phyloP scores from a whole-genome alignment of 306 rosid species.

The Vicia sativa region DNA sequence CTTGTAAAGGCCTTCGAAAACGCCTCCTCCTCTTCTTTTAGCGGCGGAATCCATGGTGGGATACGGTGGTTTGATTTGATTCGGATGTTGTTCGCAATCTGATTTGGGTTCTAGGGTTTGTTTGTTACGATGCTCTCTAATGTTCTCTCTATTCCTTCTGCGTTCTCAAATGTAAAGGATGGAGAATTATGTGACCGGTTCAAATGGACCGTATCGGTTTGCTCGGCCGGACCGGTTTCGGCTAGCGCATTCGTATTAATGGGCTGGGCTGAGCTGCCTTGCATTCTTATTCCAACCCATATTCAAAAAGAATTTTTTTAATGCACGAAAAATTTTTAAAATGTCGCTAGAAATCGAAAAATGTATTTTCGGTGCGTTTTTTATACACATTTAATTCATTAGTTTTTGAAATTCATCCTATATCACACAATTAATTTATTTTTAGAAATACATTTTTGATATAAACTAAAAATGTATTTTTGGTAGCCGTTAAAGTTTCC shows the following conservation, averaged over 20 bases:
- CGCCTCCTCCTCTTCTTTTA: constrained; percentile 70
- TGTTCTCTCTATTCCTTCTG: neutral
- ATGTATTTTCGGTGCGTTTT: too few species aligned
- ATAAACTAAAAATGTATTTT: too few species aligned
- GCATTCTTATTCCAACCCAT: too few species aligned
- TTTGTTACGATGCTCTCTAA: neutral
- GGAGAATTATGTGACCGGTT: neutral
- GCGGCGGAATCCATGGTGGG: constrained; percentile 61
- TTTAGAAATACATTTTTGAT: too few species aligned
- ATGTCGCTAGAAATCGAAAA: too few species aligned
- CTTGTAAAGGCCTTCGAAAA: constrained; percentile 74
- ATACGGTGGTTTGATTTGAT: constrained; percentile 23
- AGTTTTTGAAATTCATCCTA: too few species aligned
- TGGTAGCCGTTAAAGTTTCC: too few species aligned
- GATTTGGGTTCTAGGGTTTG: constrained; percentile 30
- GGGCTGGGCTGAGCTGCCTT: neutral
- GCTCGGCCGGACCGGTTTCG: neutral
- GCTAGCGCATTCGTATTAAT: neutral
- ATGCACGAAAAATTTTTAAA: too few species aligned
- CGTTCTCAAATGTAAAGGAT: neutral
- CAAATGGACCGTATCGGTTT: constrained; percentile 23
- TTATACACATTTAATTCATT: too few species aligned
- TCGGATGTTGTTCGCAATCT: neutral
- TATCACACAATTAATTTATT: too few species aligned
- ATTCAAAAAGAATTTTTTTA: too few species aligned